These are phyloP conservation scores for Hymenoscyphus fructigenus DNA, from an alignment of 2,329 filamentous ascomycete species.

Conservation along the genomic window DNA sequence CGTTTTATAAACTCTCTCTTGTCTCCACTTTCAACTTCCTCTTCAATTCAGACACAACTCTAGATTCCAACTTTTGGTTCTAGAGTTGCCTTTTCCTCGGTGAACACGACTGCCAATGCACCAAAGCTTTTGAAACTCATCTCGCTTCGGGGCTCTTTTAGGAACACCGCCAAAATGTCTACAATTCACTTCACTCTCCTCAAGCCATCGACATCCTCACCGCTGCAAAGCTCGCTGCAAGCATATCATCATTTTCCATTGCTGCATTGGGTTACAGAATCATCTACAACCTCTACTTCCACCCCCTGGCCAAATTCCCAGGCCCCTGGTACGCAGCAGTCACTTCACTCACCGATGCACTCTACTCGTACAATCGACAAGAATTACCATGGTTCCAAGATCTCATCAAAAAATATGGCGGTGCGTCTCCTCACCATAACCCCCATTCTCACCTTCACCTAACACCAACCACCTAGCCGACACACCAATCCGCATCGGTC, in stretches of 20 bases:
- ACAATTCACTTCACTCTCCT: no score
- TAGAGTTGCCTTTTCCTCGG: no score
- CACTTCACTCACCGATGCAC: neutral
- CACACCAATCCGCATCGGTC: neutral
- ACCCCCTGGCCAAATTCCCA: constrained; percentile 1
- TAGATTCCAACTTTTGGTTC: no score
- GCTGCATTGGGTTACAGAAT: neutral
- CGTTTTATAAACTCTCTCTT: no score
- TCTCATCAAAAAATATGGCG: neutral
- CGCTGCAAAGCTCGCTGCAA: neutral
- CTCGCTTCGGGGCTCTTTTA: no score
- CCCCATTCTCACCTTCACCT: neutral
- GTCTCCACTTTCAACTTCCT: no score
- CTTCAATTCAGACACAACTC: no score
- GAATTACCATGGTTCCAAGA: neutral
- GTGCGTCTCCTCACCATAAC: neutral
- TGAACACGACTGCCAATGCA: no score
- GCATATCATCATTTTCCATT: neutral
- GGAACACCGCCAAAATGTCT: no score
- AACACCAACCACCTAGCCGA: neutral
- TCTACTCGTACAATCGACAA: neutral
- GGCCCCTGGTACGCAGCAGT: neutral
- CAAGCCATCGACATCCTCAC: no score
- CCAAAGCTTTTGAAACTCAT: no score
- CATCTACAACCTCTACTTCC: constrained; percentile 6